Evolutionary conservation across 495 filamentous ascomycete genomes (phyloP), one percentile per base, ranked within the genome.

Genomic region (Xylaria longipes): DNA sequence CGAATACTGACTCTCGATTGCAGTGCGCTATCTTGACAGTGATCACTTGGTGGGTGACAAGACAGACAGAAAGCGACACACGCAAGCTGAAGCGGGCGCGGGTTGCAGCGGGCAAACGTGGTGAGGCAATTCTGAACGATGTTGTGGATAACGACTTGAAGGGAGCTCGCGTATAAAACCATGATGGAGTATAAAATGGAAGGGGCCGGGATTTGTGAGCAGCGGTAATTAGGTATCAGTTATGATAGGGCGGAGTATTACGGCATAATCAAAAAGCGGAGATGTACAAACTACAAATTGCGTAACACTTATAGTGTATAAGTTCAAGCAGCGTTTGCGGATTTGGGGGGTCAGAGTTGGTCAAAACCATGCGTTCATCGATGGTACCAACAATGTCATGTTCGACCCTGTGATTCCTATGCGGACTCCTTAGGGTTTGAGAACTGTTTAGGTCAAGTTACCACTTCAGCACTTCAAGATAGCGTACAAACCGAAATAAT

Each of bases 41-140:
- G 11, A 45, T 80, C 1, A 81, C 78, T 17, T 81, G 76, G 79
- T 81, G 73, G 72, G 75, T 81, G 15, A 81, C 78, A 6, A 68
- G 76, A 14, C 76, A 76, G 73, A 79, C 77, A 7, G 82, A 84
- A 71, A 76, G 75, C 8, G 81, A 83, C 54, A 83, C 82, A 27
- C 78, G 83, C 37, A 78, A 73, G 31, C 70, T 85, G 39, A 85
- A 85, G 76, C 61, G 80, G 50, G 81, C 78, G 25, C 80, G 82
- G 43, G 73, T 83, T 12, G 76, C 79, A 0, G 84, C 84, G 6
- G 80, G 77, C n/a, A 80, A 78, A 71, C 74, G 77, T 25, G 76
- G 79, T 11, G 78, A 83, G 62, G 76, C 80, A 1, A 76, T 86
- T 65, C 71, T 86, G 72, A 81, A 83, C 56, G 83, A 84, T 74